Evolutionary conservation across 768 basidiomycete genomes (phyloP).

Genomic region (Nevesoporus exiguus): DNA sequence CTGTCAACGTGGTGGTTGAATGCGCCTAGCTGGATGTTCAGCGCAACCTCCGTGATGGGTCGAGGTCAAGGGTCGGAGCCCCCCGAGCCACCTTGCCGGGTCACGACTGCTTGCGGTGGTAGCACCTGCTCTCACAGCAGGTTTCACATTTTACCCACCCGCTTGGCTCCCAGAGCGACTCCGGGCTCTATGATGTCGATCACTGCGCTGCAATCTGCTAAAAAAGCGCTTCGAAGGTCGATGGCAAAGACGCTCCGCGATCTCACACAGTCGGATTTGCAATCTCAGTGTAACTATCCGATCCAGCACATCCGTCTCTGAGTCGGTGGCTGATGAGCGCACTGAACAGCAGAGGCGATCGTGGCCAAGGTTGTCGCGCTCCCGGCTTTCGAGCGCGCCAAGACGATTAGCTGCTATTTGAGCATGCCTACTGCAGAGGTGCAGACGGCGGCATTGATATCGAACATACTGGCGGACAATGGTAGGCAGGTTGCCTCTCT

Average conservation of each 20-base stretch:
- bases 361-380: slow-evolving; percentile 45
- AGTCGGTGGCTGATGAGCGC: background rate
- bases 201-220: slow-evolving; percentile 29
- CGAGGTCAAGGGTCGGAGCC: background rate
- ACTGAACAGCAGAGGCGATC: slow-evolving; percentile 34
- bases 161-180: background rate
- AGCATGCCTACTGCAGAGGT: slow-evolving; percentile 76
- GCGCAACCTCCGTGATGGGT: slow-evolving; percentile 22
- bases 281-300: slow-evolving; percentile 54
- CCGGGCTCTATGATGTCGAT: slow-evolving; percentile 23
- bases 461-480: slow-evolving; percentile 45
- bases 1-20: background rate
- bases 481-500: slow-evolving; percentile 39
- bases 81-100: slow-evolving; percentile 14
- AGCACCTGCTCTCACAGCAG: too few species aligned
- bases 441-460: slow-evolving; percentile 51
- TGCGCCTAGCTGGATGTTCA: slow-evolving; percentile 6
- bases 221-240: slow-evolving; percentile 58
- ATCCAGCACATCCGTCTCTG: background rate
- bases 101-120: background rate
- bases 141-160: background rate
- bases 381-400: slow-evolving; percentile 48
- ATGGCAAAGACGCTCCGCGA: slow-evolving; percentile 43
- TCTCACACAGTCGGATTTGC: slow-evolving; percentile 43
- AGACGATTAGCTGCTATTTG: slow-evolving; percentile 67